A percentile compares a stretch with the other conserved stretches of the same genome.
phyloP scores from a whole-genome alignment of 2,329 filamentous ascomycete genomes.

The Colletotrichum sp. region DNA sequence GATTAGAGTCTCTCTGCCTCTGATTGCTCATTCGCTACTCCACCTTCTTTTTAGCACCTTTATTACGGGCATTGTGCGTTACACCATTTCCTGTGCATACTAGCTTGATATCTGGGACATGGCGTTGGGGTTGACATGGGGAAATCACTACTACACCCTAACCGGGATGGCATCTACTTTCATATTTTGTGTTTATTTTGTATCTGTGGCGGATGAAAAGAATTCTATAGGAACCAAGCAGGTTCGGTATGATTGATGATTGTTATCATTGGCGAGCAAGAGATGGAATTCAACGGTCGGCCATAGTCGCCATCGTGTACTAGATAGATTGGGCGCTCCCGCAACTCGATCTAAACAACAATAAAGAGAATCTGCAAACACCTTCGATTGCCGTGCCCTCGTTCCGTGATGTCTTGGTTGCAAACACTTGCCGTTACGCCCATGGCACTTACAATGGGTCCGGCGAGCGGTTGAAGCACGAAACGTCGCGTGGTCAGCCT shows the following conservation, averaged over 20 bases:
- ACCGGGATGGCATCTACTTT: conserved; percentile 14
- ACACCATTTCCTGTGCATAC: conserved; percentile 19
- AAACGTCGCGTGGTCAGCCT: conserved; percentile 8
- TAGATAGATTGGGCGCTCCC: conserved; percentile 17
- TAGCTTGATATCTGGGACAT: conserved; percentile 18
- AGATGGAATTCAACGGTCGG: neutral
- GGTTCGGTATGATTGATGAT: conserved; percentile 21
- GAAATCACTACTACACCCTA: conserved; percentile 7
- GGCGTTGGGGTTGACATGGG: conserved; percentile 15
- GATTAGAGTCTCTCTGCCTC: conserved; percentile 33
- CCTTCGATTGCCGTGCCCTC: neutral
- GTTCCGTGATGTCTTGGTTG: neutral
- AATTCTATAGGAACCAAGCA: conserved; percentile 6
- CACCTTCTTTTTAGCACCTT: neutral
- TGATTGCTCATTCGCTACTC: neutral
- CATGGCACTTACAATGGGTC: neutral
- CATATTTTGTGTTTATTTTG: neutral
- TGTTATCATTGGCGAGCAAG: conserved; percentile 10
- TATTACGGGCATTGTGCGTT: neutral
- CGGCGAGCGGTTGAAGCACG: neutral
- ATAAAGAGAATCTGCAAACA: neutral
- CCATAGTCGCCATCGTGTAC: neutral
- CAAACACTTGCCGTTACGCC: neutral
- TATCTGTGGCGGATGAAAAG: conserved; percentile 12
- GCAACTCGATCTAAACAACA: conserved; percentile 12